Evolutionary conservation across 345 rosid species (phyloP).

Genomic region (Lenwebbia sp.): DNA sequence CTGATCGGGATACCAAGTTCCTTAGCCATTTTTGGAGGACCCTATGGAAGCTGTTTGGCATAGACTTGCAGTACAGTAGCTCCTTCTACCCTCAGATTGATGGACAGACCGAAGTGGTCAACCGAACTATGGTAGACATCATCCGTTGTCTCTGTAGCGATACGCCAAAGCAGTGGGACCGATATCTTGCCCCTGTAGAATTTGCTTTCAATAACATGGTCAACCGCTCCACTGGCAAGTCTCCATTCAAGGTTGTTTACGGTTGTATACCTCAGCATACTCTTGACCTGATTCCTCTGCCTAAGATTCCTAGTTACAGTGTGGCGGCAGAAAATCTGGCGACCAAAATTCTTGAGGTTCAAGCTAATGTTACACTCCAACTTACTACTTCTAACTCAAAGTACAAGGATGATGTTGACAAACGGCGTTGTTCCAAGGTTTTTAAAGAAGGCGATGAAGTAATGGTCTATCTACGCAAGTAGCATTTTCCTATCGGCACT

Average conservation of each 20-base stretch:
- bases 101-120: not conserved
- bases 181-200: not conserved
- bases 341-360: too few species aligned
- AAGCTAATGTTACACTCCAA: not conserved
- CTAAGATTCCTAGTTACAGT: too few species aligned
- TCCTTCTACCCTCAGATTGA: not conserved
- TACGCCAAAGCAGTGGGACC: not conserved
- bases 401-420: not conserved
- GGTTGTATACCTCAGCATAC: too few species aligned
- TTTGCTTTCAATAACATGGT: not conserved
- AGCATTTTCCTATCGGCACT: too few species aligned
- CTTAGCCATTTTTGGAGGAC: not conserved
- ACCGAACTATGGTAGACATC: not conserved
- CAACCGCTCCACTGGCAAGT: not conserved
- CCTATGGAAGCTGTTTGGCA: not conserved
- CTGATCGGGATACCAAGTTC: not conserved
- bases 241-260: not conserved
- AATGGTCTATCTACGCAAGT: too few species aligned
- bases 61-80: not conserved
- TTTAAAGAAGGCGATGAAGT: too few species aligned
- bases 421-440: too few species aligned
- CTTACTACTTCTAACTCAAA: not conserved
- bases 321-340: too few species aligned
- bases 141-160: not conserved
- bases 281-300: too few species aligned